Percentiles rank a stretch among this genome's conserved stretches.
These are phyloP conservation scores for Blastobotrys malaysiensis DNA, from an alignment of 1,139 yeast genomes.

Conservation along the genomic window DNA sequence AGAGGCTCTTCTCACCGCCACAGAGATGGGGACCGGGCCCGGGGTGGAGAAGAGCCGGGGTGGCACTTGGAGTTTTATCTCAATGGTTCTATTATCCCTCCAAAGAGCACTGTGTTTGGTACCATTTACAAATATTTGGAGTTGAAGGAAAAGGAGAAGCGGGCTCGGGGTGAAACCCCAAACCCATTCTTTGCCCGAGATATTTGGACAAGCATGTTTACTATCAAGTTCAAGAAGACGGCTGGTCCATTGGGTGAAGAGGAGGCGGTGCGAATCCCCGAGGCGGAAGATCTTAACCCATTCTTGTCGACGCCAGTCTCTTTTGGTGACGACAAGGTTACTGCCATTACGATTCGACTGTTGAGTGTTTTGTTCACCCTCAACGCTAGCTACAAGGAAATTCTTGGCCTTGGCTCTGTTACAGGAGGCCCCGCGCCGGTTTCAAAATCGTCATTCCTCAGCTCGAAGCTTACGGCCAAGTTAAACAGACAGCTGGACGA, in stretches of 20 bases:
- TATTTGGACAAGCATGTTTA: slow-evolving; percentile 56
- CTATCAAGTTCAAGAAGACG: slow-evolving; percentile 47
- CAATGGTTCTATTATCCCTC: slow-evolving; percentile 57
- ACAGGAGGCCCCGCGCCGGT: slow-evolving; percentile 20
- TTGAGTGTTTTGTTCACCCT: slow-evolving; percentile 49
- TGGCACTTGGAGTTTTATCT: slow-evolving; percentile 57
- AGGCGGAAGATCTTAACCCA: slow-evolving; percentile 33
- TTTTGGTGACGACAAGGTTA: slow-evolving; percentile 40
- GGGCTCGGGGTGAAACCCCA: not conserved
- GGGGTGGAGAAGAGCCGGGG: slow-evolving; percentile 20
- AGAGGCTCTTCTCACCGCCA: slow-evolving; percentile 9
- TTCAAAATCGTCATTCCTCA: slow-evolving; percentile 51
- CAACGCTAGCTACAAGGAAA: slow-evolving; percentile 35
- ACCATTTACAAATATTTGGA: slow-evolving; percentile 59
- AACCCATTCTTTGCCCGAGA: slow-evolving; percentile 37
- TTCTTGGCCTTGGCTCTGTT: slow-evolving; percentile 16
- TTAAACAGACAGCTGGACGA: slow-evolving; percentile 85
- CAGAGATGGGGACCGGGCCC: slow-evolving; percentile 6
- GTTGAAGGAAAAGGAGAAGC: slow-evolving; percentile 14
- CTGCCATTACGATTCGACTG: slow-evolving; percentile 50
- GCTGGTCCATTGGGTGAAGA: slow-evolving; percentile 17
- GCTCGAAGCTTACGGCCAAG: slow-evolving; percentile 82
- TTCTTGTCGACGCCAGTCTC: slow-evolving; percentile 28
- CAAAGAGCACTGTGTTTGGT: slow-evolving; percentile 73
- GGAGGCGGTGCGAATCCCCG: slow-evolving; percentile 19